These are phyloP conservation scores for Arthrobotrys pseudoclavata DNA, from an alignment of 2,329 filamentous ascomycete species.

Conservation along the genomic window DNA sequence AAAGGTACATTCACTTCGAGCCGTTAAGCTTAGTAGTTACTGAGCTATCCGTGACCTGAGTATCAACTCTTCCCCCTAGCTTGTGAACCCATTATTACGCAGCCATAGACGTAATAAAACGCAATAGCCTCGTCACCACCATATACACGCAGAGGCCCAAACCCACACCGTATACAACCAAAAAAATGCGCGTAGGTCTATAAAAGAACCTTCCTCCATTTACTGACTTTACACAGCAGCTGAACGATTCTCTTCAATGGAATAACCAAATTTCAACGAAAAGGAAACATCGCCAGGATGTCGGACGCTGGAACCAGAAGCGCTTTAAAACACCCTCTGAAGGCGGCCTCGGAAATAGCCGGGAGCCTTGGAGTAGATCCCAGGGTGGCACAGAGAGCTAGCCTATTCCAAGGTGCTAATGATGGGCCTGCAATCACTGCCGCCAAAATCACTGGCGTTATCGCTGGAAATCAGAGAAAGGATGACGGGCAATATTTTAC, in stretches of 20 bases:
- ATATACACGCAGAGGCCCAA: background rate
- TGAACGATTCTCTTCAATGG: no score
- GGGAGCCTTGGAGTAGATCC: conserved; percentile 66
- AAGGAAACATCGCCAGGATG: conserved; percentile 15
- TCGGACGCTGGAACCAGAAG: conserved; percentile 43
- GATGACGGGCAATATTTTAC: conserved; percentile 72
- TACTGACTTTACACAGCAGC: no score
- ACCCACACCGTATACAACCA: no score
- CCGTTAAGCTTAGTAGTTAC: background rate
- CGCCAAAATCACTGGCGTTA: conserved; percentile 69
- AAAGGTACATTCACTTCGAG: no score
- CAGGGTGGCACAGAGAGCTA: conserved; percentile 64
- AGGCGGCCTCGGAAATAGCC: conserved; percentile 67
- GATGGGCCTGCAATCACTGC: conserved; percentile 71
- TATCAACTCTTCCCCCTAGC: background rate
- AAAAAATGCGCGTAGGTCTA: no score
- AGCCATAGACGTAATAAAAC: conserved; percentile 9
- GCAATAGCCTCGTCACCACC: background rate
- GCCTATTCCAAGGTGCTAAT: conserved; percentile 67
- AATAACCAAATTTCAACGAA: no score
- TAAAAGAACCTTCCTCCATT: no score
- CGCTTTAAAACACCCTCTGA: conserved; percentile 66
- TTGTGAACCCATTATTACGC: background rate
- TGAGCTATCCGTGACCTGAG: background rate
- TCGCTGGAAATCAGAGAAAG: conserved; percentile 68